A percentile compares a stretch with the other conserved stretches of the same genome.
Conservation (phyloP, 371 early-diverging fungal genomes). For the Mucor ambiguus region DNA sequence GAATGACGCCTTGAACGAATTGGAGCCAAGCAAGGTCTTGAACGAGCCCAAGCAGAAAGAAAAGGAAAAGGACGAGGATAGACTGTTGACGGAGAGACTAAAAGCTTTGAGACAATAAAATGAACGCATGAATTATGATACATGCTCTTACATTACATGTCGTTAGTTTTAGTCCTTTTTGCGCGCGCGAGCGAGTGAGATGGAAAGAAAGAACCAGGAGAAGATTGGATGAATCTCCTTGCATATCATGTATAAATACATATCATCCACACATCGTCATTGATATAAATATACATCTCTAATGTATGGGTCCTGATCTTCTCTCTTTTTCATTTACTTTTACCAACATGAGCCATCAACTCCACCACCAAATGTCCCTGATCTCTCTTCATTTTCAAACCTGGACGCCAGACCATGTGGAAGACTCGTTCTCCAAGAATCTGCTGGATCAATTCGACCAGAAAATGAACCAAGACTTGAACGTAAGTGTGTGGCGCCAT, state of each 20-base stretch:
- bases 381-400: not conserved
- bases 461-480: not conserved
- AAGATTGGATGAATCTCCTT: constrained; percentile 2
- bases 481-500: not conserved
- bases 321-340: not conserved
- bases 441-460: constrained; percentile 5
- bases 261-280: not conserved
- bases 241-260: constrained; percentile 1
- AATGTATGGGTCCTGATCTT: not conserved
- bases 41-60: constrained; percentile 23
- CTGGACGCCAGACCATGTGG: not conserved
- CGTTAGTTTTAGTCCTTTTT: not conserved
- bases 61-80: constrained; percentile 36
- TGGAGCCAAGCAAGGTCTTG: constrained; percentile 48
- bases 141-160: not conserved
- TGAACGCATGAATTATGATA: constrained; percentile 1
- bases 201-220: not conserved
- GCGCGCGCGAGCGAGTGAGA: not conserved
- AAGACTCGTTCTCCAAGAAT: not conserved
- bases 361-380: not conserved
- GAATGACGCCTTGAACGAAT: constrained; percentile 59
- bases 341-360: not conserved
- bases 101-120: constrained; percentile 37
- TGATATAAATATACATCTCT: not conserved
- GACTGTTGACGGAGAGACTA: constrained; percentile 35